Evolutionary conservation across 805 yeast species (phyloP).

Genomic region (Zygotorulaspora florentina): DNA sequence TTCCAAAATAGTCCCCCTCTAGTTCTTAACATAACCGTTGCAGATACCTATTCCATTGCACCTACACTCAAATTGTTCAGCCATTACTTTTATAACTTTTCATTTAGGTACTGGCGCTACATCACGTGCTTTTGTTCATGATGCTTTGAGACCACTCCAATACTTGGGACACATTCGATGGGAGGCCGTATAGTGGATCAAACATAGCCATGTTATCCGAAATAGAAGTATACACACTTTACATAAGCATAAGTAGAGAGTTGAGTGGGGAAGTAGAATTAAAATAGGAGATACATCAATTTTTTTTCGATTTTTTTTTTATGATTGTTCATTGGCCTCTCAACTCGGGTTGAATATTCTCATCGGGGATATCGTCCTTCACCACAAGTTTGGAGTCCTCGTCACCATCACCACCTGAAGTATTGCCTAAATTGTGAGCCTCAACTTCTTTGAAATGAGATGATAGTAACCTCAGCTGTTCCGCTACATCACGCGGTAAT

Average conservation of each 20-base stretch:
- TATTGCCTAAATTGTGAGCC: conserved; percentile 12
- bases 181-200: background rate
- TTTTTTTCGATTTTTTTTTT: background rate
- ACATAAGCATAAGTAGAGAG: background rate
- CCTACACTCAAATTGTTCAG: no score
- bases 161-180: no score
- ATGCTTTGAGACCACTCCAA: no score
- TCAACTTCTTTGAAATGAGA: conserved; percentile 36
- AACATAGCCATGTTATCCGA: conserved; percentile 1
- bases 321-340: conserved; percentile 28
- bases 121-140: no score
- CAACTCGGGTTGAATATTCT: conserved; percentile 36
- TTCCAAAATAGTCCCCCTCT: no score
- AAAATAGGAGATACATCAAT: background rate
- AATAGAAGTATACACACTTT: background rate
- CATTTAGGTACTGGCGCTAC: no score
- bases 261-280: no score
- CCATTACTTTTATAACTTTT: no score
- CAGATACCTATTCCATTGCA: no score
- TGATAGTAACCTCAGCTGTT: conserved; percentile 32
- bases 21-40: no score
- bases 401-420: conserved; percentile 14
- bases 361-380: conserved; percentile 30
- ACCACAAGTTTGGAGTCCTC: conserved; percentile 14
- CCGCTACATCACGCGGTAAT: conserved; percentile 35